Base-by-base conservation (phyloP, 1,139 yeast genomes). In the Pichia kudriavzevii region DNA sequence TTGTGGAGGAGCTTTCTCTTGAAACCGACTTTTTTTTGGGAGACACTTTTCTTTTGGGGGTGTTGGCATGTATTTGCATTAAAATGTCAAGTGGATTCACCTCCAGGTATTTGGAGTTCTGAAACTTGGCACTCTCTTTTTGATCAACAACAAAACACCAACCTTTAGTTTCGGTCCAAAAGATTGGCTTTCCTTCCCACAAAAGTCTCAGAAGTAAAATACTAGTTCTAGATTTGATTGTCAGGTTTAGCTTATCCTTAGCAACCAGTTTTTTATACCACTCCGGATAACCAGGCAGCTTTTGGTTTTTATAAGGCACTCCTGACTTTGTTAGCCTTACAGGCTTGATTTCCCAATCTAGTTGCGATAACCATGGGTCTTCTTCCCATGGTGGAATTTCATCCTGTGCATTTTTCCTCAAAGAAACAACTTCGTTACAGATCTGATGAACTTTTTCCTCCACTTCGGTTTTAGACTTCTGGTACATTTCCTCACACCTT, bases 361-460 rank as follows among this genome's bases (percentile, higher is more conserved):
- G 63, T 55, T 93, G 98, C 4, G 68, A 64, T 25, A 88, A 63
- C 98, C 98, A 93, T 0, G 95, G 95, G 52, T 91, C 96, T 12
- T 56, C 45, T 24, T 56, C 57, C 58, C 59, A 57, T 18, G 58
- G 57, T 56, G 56, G 14, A 58, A 64, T 20, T 32, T 65, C 53
- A 26, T 59, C 55, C 14, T 60, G 55, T 12, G 32, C 29, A 7
- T 34, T 12, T 4, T 23, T 12, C 14, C 54, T 48, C 22, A 53
- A 51, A 10, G 57, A 51, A 1, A 81, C 72, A 5, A 80, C 70
- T 16, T 75, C 75, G 7, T 73, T 64, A 0, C 88, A 88, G 26
- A 88, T 63, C 19, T 62, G 60, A 23, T 66, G 62, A 13, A 93
- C 65, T 38, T 76, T 79, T 3, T 61, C 56, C 39, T 75, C 75